Base-by-base conservation (phyloP, 1,284 basidiomycete genomes). In the Wolfiporia cocos region DNA sequence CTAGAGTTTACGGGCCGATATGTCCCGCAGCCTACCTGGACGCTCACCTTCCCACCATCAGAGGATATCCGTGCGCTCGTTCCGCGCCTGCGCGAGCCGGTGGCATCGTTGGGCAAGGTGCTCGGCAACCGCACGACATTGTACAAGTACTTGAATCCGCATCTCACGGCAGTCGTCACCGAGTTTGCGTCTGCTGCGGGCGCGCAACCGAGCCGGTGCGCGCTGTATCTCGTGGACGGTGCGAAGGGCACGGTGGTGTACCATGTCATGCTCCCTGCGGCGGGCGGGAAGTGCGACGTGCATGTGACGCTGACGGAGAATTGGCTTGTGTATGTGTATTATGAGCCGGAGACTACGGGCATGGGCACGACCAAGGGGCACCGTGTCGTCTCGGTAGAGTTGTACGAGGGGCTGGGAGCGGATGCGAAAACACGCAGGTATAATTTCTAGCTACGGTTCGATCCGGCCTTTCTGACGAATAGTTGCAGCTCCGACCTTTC, bases 81-180 rank as follows among this genome's bases (percentile, higher is more conserved):
- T n/a, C 65, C 68, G 33, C 69, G 70, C 19, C 55, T 64, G 4
- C 53, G 62, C 18, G 77, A 73, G 15, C 72, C 76, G 3, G 68
- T 91, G 20, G 91, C 92, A 0, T 87, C 83, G 3, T 66, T 85
- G 15, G 93, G 92, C 7, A 84, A 83, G 53, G 92, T 95, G 3
- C 68, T 91, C 2, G 92, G 89, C 5, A 85, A 96, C 62, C 80
- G 94, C 44, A 80, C 79, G 21, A 93, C 92, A 30, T 63, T 97
- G 42, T 95, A 96, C 74, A 98, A 98, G 68, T 96, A 95, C 59
- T 74, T 97, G 49, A 95, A 95, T 60, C 86, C 88, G 4, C 80
- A 91, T 51, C 56, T 92, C 14, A 70, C 85, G 32, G 77, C 84
- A 3, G 68, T 91, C 21, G 67, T 84, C 5, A 87, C 85, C 12